These are phyloP conservation scores for Aspergillus aculeatinus DNA, from an alignment of 2,329 filamentous ascomycete species.

Conservation along the genomic window DNA sequence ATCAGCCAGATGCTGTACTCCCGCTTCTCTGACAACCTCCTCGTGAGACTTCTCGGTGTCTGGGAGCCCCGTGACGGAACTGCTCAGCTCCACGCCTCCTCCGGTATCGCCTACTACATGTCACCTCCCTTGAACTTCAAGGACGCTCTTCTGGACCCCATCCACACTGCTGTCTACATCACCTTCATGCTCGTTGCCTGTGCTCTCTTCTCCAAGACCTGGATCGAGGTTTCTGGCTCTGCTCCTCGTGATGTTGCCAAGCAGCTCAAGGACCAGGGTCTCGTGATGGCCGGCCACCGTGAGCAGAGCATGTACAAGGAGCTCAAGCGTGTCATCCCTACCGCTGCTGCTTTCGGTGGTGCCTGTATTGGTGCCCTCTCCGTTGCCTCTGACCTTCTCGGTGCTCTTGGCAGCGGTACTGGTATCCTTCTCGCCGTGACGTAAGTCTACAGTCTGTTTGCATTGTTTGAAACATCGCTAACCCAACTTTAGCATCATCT, in stretches of 20 bases:
- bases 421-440: constrained; percentile 98
- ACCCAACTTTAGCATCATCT: constrained; percentile 75
- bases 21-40: constrained; percentile 97
- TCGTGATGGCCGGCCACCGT: constrained; percentile 98
- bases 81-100: constrained; percentile 88
- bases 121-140: constrained; percentile 96
- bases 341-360: constrained; percentile 95
- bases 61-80: constrained; percentile 96
- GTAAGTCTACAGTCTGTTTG: constrained; percentile 58
- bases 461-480: constrained; percentile 8
- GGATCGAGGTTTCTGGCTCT: constrained; percentile 98
- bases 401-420: constrained; percentile 92
- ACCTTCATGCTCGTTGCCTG: constrained; percentile 97
- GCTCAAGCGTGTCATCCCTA: constrained; percentile 98
- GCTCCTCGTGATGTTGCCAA: constrained; percentile 97
- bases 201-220: constrained; percentile 99
- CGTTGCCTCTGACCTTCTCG: constrained; percentile 91
- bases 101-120: constrained; percentile 99
- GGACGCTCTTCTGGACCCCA: constrained; percentile 92
- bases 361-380: constrained; percentile 98
- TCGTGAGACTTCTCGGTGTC: constrained; percentile 94
- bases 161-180: constrained; percentile 94
- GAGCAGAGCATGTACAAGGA: constrained; percentile 99
- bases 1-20: constrained; percentile 99
- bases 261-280: constrained; percentile 98